These are phyloP conservation scores for Pycnococcus provasolii DNA, from an alignment of 139 green algal species.

Conservation along the genomic window DNA sequence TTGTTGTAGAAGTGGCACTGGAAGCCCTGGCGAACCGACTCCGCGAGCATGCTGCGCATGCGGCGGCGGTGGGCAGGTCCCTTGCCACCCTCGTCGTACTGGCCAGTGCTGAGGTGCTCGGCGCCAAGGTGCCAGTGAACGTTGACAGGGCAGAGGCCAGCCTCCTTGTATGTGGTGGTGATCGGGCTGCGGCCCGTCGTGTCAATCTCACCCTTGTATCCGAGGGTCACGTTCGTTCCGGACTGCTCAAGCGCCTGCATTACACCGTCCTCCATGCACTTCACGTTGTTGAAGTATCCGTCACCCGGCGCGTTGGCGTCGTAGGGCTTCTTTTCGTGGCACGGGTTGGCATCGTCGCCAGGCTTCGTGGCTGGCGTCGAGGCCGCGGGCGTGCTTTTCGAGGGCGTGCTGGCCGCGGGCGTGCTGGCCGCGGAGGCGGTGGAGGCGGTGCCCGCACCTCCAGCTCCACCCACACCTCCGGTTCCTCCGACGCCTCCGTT, in stretches of 20 bases:
- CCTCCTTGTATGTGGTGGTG: conserved; percentile 1
- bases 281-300: conserved; percentile 3
- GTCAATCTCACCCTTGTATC: conserved; percentile 8
- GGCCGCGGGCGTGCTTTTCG: too few species aligned
- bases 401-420: too few species aligned
- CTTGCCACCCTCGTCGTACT: conserved; percentile 19
- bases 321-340: conserved; percentile 12
- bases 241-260: conserved; percentile 16
- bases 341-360: neutral
- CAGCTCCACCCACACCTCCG: too few species aligned
- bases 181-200: conserved; percentile 2
- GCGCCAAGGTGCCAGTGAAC: conserved; percentile 26
- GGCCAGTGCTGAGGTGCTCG: conserved; percentile 14
- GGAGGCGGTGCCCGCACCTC: too few species aligned
- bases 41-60: conserved; percentile 5
- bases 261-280: neutral
- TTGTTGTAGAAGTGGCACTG: conserved; percentile 11
- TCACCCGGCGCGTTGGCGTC: neutral
- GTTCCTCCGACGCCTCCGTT: too few species aligned
- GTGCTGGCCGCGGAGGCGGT: too few species aligned
- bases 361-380: too few species aligned
- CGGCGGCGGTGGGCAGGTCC: neutral
- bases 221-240: conserved; percentile 17
- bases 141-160: conserved; percentile 14
- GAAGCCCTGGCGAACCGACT: neutral